Base-by-base conservation (phyloP, 164 flowering plant genomes). In the Nelumbo lutea region DNA sequence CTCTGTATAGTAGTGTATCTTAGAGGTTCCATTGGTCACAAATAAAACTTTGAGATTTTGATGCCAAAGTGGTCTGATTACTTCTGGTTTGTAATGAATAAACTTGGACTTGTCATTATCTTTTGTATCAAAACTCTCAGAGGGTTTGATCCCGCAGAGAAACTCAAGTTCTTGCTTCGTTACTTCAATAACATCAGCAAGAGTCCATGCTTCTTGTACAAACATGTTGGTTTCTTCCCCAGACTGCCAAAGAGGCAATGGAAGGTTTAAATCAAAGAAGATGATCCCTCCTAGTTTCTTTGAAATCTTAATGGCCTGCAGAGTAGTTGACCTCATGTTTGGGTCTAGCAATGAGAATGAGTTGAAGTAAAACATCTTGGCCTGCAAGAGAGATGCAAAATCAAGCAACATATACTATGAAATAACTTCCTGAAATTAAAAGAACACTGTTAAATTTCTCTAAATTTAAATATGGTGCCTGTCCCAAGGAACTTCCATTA, bases 151-250 rank as follows among this genome's bases (percentile, higher is more conserved):
- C 40, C 91, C 97, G 84, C 96, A 85, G 11, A 92, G 77, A 78
- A 92, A 92, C 77, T 95, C 99, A 5, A 95, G 89, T 79, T 95
- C 99, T 78, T 90, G 97, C 78, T 90, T 92, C 4, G 97, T 89
- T 61, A 95, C 88, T 80, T 95, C 99, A 57, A 95, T 82, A 62
- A 92, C 52, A 76, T 95, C 86, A 41, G 99, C 88, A 38, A 82
- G 83, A 60, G 81, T 76, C 97, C 94, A 95, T 7, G 83, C 94
- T 75, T 86, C 76, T 59, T 80, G 77, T 71, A 92, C 82, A 74
- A 89, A 83, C 47, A 47, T 60, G 77, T 87, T 90, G 59, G 97
- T 85, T 77, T 88, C 96, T 64, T 88, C 88, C 38, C 65, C n/a
- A 63, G 97, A 88, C 43, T 85, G 78, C 99, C 98, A 92, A 53